Conservation (phyloP, 345 rosid genomes). For the Kandelia obovata region DNA sequence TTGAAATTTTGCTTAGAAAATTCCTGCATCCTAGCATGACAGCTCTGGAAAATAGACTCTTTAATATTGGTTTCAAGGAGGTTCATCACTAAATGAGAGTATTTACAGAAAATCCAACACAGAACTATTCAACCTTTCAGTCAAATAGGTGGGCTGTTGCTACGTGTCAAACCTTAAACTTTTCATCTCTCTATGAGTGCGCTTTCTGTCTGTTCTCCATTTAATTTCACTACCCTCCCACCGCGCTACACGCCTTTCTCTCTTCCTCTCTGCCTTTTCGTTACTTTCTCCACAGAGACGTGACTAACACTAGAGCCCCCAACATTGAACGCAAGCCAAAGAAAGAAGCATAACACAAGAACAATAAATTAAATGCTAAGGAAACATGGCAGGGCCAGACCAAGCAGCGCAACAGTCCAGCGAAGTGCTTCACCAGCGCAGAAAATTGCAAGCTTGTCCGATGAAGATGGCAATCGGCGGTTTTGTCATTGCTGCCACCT, state of each 20-base stretch:
- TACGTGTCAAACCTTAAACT: background rate
- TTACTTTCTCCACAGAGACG: too few species aligned
- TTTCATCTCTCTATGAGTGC: background rate
- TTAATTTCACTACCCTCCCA: background rate
- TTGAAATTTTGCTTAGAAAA: too few species aligned
- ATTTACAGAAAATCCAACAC: background rate
- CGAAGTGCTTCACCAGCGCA: conserved; percentile 34
- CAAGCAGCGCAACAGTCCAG: conserved; percentile 30
- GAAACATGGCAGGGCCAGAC: conserved; percentile 30
- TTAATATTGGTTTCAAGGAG: too few species aligned
- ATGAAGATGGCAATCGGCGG: conserved; percentile 47
- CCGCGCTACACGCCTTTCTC: too few species aligned
- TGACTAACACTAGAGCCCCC: too few species aligned
- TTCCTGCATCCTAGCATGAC: too few species aligned
- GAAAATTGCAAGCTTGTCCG: conserved; percentile 31
- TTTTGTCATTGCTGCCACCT: conserved; percentile 25
- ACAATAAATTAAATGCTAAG: background rate
- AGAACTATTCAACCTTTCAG: background rate
- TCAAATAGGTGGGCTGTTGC: background rate
- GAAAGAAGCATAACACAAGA: too few species aligned
- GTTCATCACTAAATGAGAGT: too few species aligned
- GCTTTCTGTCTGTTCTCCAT: background rate
- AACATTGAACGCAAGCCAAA: background rate
- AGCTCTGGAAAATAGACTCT: too few species aligned
- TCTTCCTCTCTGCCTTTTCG: too few species aligned